Evolutionary conservation across 176 grass and related monocot genomes (phyloP), one percentile per base, ranked within the genome.

Genomic region (Carex pumila): DNA sequence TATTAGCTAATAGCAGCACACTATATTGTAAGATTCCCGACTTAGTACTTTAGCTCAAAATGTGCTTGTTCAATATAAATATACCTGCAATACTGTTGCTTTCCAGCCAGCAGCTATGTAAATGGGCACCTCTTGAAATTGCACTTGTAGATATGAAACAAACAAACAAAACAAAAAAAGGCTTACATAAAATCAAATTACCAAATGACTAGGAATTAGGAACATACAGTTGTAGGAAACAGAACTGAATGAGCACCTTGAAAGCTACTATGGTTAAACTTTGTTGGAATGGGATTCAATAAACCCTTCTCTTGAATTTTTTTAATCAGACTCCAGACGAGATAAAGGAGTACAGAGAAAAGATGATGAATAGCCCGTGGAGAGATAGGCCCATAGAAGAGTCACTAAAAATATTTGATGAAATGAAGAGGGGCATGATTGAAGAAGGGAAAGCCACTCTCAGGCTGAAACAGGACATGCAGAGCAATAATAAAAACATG

Each of bases 401-500:
- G 59, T 99, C 93, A 83, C 53, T 99, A 62, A 86, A 93, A 73
- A 79, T 99, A 34, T 99, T 99, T 82, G 89, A 95, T 86, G 93
- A 99, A 64, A 99, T 98, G 96, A 88, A 84, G 68, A 32, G 65
- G 32, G 96, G 96, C 15, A 84, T 91, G 92, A 95, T 99, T 52
- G 91, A 83, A 56, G 93, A 99, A 69, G 89, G 96, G 6, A 79
- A 89, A 82, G 96, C 96, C 84, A 99, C 93, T 55, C 96, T 99
- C 59, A 88, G 93, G 87, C 84, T 99, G 84, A 99, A 99, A 81
- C 89, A 91, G 84, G 96, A 99, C 82, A 95, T 99, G 96, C 93
- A 99, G 88, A 99, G 86, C 67, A 88, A 95, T 21, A 99, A 99
- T 71, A 99, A 95, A 83, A 99, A 99, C 65, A 95, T 99, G 93